Conservation (phyloP, 1,284 basidiomycete genomes). For the Melampsora larici-populina region DNA sequence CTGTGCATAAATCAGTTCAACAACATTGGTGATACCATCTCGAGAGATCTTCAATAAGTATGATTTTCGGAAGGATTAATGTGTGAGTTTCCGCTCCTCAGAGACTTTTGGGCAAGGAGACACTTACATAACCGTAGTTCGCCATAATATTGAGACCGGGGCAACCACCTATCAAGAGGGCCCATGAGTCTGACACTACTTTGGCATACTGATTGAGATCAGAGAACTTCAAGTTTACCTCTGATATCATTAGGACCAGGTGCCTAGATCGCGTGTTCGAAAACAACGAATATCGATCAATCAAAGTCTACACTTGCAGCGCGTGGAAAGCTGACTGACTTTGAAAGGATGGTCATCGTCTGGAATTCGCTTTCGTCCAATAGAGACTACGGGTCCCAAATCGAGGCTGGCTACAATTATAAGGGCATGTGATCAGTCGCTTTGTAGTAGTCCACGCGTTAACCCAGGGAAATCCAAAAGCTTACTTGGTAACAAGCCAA, state of each 20-base stretch:
- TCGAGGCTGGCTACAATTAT: neutral
- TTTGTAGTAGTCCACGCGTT: too few relatives aligned
- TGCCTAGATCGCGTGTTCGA: constrained; percentile 19
- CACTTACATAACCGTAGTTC: constrained; percentile 26
- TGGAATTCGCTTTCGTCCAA: constrained; percentile 37
- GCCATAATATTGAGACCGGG: constrained; percentile 39
- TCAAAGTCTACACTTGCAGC: neutral
- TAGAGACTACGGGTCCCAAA: constrained; percentile 1
- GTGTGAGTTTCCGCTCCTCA: neutral
- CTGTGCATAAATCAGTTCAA: constrained; percentile 41
- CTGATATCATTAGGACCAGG: constrained; percentile 30
- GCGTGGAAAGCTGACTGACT: neutral
- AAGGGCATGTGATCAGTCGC: too few relatives aligned
- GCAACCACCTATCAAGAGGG: constrained; percentile 2
- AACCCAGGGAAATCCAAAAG: too few relatives aligned
- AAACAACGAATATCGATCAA: neutral
- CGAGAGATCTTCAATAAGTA: constrained; percentile 24
- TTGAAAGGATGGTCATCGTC: constrained; percentile 31
- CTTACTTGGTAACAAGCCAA: too few relatives aligned
- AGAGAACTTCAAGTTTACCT: neutral
- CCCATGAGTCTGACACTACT: neutral
- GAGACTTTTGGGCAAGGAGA: neutral
- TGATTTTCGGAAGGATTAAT: neutral
- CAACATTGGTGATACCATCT: constrained; percentile 42
- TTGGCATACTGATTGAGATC: neutral